Percentiles rank a stretch among this genome's conserved stretches.
These are phyloP conservation scores for Fonsecaea multimorphosa DNA, from an alignment of 2,329 filamentous ascomycete species.

Conservation along the genomic window DNA sequence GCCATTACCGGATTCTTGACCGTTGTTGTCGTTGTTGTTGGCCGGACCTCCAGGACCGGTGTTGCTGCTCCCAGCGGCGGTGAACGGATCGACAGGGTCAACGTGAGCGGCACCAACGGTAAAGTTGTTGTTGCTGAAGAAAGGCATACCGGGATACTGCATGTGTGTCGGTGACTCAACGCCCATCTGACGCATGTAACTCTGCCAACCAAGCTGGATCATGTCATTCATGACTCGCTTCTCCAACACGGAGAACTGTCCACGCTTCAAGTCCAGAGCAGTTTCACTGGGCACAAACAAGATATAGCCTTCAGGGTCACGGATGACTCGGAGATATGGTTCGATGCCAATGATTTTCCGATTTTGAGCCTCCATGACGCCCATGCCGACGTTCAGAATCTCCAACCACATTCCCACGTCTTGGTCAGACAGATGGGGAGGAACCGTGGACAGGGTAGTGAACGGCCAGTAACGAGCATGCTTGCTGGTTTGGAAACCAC, in stretches of 20 bases:
- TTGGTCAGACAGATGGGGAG: slow-evolving; percentile 27
- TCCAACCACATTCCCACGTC: slow-evolving; percentile 37
- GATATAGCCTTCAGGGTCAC: slow-evolving; percentile 27
- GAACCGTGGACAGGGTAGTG: slow-evolving; percentile 30
- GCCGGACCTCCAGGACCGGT: neutral
- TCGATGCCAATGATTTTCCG: slow-evolving; percentile 22
- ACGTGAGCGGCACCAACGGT: neutral
- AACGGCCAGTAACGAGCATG: slow-evolving; percentile 38
- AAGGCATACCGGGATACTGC: neutral
- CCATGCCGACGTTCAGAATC: slow-evolving; percentile 31
- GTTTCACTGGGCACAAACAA: slow-evolving; percentile 27
- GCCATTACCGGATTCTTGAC: neutral
- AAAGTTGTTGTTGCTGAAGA: neutral
- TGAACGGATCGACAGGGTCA: neutral
- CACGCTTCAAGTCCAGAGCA: slow-evolving; percentile 25
- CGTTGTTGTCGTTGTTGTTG: neutral
- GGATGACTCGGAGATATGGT: slow-evolving; percentile 24
- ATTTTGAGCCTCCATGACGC: slow-evolving; percentile 22
- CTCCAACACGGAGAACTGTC: slow-evolving; percentile 27
- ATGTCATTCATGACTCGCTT: slow-evolving; percentile 23
- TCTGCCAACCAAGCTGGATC: slow-evolving; percentile 29
- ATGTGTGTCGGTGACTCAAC: neutral
- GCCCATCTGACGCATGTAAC: slow-evolving; percentile 21
- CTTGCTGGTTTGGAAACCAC: slow-evolving; percentile 23
- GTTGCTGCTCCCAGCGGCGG: neutral